These are phyloP conservation scores for Daldinia grandis DNA, from an alignment of 495 filamentous ascomycete species.

Conservation along the genomic window DNA sequence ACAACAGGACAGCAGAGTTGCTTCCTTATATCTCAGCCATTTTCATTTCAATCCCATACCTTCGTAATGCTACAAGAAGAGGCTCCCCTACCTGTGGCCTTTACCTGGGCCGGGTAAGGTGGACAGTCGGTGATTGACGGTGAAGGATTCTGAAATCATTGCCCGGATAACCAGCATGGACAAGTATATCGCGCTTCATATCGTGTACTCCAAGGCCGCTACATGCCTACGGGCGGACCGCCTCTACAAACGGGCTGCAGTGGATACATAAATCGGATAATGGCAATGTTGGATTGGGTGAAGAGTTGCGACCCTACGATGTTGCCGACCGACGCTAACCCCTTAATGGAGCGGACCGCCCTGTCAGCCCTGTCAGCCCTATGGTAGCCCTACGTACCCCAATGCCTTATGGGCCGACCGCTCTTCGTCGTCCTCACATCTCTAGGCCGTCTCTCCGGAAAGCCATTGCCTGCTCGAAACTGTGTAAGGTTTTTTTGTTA, in stretches of 20 bases:
- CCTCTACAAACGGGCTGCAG: slow-evolving; percentile 19
- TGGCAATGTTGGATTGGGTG: slow-evolving; percentile 29
- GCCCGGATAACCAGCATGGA: slow-evolving; percentile 1
- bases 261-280: slow-evolving; percentile 29
- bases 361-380: slow-evolving; percentile 41
- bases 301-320: slow-evolving; percentile 23
- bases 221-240: slow-evolving; percentile 1
- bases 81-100: background rate
- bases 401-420: slow-evolving; percentile 18
- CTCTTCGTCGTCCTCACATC: slow-evolving; percentile 19
- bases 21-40: slow-evolving; percentile 14
- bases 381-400: slow-evolving; percentile 22
- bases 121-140: slow-evolving; percentile 22
- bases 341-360: slow-evolving; percentile 29
- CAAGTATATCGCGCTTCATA: slow-evolving; percentile 8
- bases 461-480: slow-evolving; percentile 5
- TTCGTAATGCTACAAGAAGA: slow-evolving; percentile 1
- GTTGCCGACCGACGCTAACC: slow-evolving; percentile 38
- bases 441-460: background rate
- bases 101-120: slow-evolving; percentile 27
- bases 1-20: background rate
- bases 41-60: background rate
- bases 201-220: slow-evolving; percentile 9
- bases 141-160: background rate
- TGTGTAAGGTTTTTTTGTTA: background rate